Evolutionary conservation across 176 grass and related monocot species (phyloP), one percentile per base, ranked within the genome.

Genomic region (Juncus effusus): DNA sequence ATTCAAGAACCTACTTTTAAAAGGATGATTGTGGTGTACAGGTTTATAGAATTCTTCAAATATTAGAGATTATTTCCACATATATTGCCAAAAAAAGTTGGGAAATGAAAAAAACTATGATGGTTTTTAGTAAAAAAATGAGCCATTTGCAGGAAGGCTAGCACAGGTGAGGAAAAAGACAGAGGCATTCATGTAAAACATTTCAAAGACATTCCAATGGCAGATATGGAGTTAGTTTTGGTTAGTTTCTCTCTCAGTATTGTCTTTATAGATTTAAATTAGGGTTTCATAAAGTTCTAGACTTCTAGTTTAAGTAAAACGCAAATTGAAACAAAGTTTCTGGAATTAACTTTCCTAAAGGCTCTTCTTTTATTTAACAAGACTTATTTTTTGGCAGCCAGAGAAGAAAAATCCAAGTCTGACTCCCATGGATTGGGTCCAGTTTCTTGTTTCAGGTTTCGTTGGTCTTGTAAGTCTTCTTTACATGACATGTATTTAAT

Each of bases 1-100:
- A 92, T 97, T 77, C 85, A 89, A 86, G 88, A 97, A 79, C 93
- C 93, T 71, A 92, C 88, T 60, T 97, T 92, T 40, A 87, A 89
- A 68, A 87, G 93, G 76, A 97, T 97, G 73, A 91, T 96, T 64
- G 79, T 96, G 50, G 85, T 88, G 41, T 91, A 96, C 84, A 82
- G 92, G 92, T 96, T 83, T 4, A 57, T 6, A 64, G 35, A 69
- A 72, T 51, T 42, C 63, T 63, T 19, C n/a, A n/a, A n/a, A 49
- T 41, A 61, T 78, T 9, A 4, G 19, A 38, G 47, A 73, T n/a
- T 36, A 35, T 73, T 77, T 62, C 9, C 63, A 6, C 77, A 60
- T n/a, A 44, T 78, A 81, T 85, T 12, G 52, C 54, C 28, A 35
- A 65, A 2, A 47, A 61, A 12, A 36, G 45, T 36, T 57, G 69